Evolutionary conservation across 148 eudicot genomes (phyloP), one percentile per base, ranked within the genome.

Genomic region (Heliamphora exappendiculata): DNA sequence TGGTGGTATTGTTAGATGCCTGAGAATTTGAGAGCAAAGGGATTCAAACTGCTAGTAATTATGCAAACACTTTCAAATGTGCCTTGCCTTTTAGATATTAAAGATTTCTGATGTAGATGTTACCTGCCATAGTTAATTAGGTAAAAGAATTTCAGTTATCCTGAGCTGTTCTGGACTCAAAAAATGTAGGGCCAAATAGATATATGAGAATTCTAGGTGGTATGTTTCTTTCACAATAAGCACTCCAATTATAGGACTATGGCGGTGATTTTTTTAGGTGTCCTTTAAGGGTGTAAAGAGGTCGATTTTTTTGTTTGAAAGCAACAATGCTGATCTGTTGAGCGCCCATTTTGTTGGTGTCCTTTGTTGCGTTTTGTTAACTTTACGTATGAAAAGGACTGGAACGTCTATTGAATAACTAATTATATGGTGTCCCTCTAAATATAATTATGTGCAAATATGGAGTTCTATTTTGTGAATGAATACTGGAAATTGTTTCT

Each of bases 401-500:
- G 1, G 20, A 37, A 13, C 67, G n/a, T 41, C 16, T 13, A 8
- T 24, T 37, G 28, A 16, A 14, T 62, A 62, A 37, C 69, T 36
- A 37, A 37, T 20, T 65, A 36, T 36, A 20, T 20, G 22, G 14
- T 37, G 7, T 20, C 16, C 34, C 33, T 20, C 17, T 17, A 17
- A 19, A 36, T 0, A 0, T 1, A 17, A 1, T 34, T 7, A 7
- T 63, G 67, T 63, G 28, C 33, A 34, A 9, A 14, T 79, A 17
- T 50, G 34, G 47, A 31, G 2, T 28, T 49, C 49, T 60, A 2
- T 60, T 13, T 24, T 19, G 0, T 37, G 12, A 26, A 17, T 75
- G 47, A 59, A 39, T 73, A 49, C 45, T 20, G 33, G 51, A n/a
- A 20, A 14, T 72, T 72, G 12, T 42, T 64, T 81, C 53, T 67